Evolutionary conservation across 1,284 basidiomycete species (phyloP).

Genomic region (Ganoderma meredithae): DNA sequence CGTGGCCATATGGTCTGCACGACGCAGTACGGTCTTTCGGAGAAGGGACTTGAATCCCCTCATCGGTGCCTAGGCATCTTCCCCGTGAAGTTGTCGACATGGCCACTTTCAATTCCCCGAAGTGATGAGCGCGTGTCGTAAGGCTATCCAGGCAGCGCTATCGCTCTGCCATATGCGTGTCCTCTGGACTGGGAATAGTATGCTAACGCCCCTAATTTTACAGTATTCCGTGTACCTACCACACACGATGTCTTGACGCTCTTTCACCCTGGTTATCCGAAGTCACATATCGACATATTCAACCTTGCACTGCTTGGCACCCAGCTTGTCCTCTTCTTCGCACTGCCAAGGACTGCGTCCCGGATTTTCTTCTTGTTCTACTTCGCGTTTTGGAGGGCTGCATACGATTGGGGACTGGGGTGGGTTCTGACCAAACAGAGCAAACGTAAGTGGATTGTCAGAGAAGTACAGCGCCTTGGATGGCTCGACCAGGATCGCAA

Average conservation of each 20-base stretch:
- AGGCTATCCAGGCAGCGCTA: not conserved
- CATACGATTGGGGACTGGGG: conserved; percentile 94
- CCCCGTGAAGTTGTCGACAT: not conserved
- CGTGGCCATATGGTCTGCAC: conserved; percentile 33
- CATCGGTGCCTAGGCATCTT: not conserved
- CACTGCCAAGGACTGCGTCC: conserved; percentile 63
- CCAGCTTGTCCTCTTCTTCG: conserved; percentile 82
- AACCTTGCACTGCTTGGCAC: conserved; percentile 82
- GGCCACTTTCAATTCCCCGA: conserved; percentile 1
- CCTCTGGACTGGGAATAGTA: conserved; percentile 14
- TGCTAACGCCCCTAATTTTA: not conserved
- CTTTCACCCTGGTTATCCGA: conserved; percentile 88
- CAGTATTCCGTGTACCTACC: conserved; percentile 94
- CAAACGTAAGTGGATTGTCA: conserved; percentile 93
- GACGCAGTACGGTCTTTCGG: not conserved
- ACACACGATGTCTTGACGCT: conserved; percentile 96
- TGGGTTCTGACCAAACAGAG: conserved; percentile 95
- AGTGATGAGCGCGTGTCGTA: conserved; percentile 3
- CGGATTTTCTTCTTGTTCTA: conserved; percentile 82
- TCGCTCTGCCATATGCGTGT: conserved; percentile 4
- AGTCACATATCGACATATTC: conserved; percentile 91
- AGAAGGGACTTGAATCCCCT: not conserved
- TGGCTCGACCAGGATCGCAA: conserved; percentile 85
- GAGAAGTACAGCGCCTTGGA: conserved; percentile 78
- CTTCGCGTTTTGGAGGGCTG: conserved; percentile 93